phyloP scores from a whole-genome alignment of 2,329 filamentous ascomycete species.

The Fusarium citri region DNA sequence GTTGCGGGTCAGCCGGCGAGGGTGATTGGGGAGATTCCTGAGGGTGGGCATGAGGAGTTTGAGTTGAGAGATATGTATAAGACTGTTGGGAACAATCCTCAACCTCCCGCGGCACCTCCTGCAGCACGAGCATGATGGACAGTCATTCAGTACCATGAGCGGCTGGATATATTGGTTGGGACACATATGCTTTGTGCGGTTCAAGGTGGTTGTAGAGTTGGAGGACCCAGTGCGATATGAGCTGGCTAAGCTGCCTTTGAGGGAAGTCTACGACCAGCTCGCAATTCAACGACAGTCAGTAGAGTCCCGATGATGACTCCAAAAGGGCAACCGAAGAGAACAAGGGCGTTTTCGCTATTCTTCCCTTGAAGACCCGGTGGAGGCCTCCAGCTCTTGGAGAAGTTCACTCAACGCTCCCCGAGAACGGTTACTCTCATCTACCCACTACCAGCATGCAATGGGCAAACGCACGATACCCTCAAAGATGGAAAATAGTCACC shows the following conservation, averaged over 20 bases:
- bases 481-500: neutral
- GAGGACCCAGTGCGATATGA: neutral
- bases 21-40: slow-evolving; percentile 83
- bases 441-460: neutral
- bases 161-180: neutral
- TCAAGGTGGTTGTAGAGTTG: neutral
- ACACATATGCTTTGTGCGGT: neutral
- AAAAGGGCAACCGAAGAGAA: neutral
- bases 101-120: slow-evolving; percentile 47
- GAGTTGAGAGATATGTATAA: slow-evolving; percentile 74
- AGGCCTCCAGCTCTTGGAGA: neutral
- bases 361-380: neutral
- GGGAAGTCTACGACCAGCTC: neutral
- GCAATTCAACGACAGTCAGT: neutral
- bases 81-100: slow-evolving; percentile 69
- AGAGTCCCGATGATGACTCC: neutral
- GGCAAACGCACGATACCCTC: neutral
- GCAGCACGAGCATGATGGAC: slow-evolving; percentile 37
- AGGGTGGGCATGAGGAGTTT: slow-evolving; percentile 74
- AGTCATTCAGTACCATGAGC: neutral
- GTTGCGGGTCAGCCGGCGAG: slow-evolving; percentile 86
- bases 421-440: neutral
- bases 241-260: neutral
- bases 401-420: too few relatives aligned
- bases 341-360: too few relatives aligned